phyloP scores from a whole-genome alignment of 441 rosid species.

The Raphanus hybrid region DNA sequence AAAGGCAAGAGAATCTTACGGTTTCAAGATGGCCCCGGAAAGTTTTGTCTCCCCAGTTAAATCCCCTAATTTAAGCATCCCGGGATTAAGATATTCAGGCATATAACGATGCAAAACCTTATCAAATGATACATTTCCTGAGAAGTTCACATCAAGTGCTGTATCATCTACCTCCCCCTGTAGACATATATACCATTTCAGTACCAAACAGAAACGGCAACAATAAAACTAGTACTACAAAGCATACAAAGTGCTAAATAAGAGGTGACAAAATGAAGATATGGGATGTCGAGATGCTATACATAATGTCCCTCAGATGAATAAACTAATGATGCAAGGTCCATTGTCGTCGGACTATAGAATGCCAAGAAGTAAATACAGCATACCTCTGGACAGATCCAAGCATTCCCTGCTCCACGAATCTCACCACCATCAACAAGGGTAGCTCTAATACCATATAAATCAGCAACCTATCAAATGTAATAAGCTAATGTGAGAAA shows the following conservation, averaged over 20 bases:
- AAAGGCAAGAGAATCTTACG: constrained; percentile 61
- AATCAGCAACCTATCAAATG: constrained; percentile 83
- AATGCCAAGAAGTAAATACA: constrained; percentile 8
- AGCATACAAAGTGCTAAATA: background rate
- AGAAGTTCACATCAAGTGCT: constrained; percentile 94
- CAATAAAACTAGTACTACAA: background rate
- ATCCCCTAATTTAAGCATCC: constrained; percentile 85
- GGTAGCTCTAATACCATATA: constrained; percentile 98
- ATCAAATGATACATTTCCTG: constrained; percentile 85
- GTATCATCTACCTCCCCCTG: constrained; percentile 98
- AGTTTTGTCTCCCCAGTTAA: constrained; percentile 95
- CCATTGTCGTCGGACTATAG: constrained; percentile 8
- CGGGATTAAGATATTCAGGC: constrained; percentile 69
- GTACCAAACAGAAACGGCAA: constrained; percentile 10
- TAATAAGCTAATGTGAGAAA: constrained; percentile 31
- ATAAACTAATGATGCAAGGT: constrained; percentile 14
- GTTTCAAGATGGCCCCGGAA: constrained; percentile 95
- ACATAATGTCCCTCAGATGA: background rate
- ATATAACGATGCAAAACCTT: constrained; percentile 79
- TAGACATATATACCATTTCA: constrained; percentile 38
- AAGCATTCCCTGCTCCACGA: constrained; percentile 99
- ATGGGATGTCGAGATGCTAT: background rate
- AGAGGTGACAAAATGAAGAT: constrained; percentile 12
- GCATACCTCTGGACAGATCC: constrained; percentile 97
- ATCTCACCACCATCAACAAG: constrained; percentile 99